Percentiles rank a stretch among this genome's conserved stretches.
Conservation (phyloP, 2,329 filamentous ascomycete species). For the Paecilomyces dactylethromorphus region DNA sequence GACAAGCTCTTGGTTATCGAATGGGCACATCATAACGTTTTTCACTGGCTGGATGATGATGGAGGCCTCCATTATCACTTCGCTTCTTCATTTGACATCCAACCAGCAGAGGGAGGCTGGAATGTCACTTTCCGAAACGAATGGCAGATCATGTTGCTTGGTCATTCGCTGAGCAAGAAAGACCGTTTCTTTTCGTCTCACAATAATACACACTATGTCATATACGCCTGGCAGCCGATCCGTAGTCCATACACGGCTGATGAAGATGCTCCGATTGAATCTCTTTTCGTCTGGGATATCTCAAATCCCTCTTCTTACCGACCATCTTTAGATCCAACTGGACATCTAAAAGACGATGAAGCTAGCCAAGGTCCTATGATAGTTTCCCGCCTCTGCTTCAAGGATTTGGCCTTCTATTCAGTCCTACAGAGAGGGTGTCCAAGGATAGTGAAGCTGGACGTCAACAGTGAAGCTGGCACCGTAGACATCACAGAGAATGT, state of each 20-base stretch:
- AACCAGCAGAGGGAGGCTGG: slow-evolving; percentile 27
- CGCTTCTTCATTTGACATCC: slow-evolving; percentile 53
- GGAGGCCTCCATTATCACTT: slow-evolving; percentile 53
- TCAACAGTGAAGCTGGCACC: slow-evolving; percentile 42
- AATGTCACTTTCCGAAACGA: slow-evolving; percentile 48
- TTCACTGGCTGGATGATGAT: slow-evolving; percentile 46
- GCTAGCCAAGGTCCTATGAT: slow-evolving; percentile 36
- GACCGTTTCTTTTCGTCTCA: slow-evolving; percentile 60
- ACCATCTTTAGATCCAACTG: slow-evolving; percentile 45
- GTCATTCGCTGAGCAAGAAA: slow-evolving; percentile 47
- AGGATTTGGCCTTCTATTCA: slow-evolving; percentile 47
- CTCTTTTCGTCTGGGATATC: slow-evolving; percentile 56
- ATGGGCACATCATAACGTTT: slow-evolving; percentile 52
- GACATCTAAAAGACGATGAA: slow-evolving; percentile 24
- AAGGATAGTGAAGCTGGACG: slow-evolving; percentile 42
- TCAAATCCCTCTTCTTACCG: slow-evolving; percentile 42
- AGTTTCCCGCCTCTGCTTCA: slow-evolving; percentile 45
- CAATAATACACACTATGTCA: slow-evolving; percentile 52
- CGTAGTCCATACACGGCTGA: slow-evolving; percentile 47
- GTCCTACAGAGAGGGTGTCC: slow-evolving; percentile 50
- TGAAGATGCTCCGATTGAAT: slow-evolving; percentile 53
- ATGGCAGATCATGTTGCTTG: slow-evolving; percentile 55
- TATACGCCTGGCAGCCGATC: slow-evolving; percentile 58
- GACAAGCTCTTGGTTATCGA: slow-evolving; percentile 55
- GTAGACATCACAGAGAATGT: slow-evolving; percentile 54